Conservation (phyloP, 73 alveolate genomes). For the Paramecium tetraurelia region DNA sequence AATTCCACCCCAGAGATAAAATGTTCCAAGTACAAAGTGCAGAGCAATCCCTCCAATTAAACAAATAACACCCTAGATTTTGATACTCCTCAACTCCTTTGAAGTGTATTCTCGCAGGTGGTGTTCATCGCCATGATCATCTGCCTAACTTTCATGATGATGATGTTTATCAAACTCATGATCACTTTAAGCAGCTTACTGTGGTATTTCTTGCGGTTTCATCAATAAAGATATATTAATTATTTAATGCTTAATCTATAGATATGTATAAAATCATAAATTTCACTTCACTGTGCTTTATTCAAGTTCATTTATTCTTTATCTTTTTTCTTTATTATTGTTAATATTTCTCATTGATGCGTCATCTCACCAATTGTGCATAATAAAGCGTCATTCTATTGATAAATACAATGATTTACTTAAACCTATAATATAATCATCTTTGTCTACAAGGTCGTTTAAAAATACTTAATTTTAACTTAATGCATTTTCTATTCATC, state of each 20-base stretch:
- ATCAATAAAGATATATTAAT: constrained; percentile 1
- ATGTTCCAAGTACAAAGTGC: constrained; percentile 38
- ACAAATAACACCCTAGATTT: neutral
- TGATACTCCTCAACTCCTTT: neutral
- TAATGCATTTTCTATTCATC: neutral
- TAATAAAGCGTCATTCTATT: neutral
- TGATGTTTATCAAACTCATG: constrained; percentile 10
- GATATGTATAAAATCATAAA: neutral
- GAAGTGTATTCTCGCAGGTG: neutral
- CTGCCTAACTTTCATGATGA: constrained; percentile 30
- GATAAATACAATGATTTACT: neutral
- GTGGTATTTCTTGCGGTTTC: neutral
- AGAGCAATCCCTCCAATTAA: constrained; percentile 21
- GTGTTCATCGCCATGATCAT: constrained; percentile 11
- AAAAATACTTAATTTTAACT: neutral
- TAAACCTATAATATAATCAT: neutral
- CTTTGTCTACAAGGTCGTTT: no score
- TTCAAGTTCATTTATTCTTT: neutral
- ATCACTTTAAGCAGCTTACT: neutral
- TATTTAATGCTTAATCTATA: neutral
- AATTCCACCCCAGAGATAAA: constrained; percentile 52
- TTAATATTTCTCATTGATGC: neutral
- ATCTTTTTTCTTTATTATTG: neutral
- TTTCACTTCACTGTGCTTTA: neutral
- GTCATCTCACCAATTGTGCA: neutral